phyloP scores from a whole-genome alignment of 192 early-diverging fungal genomes.

The Coemansia sp. region DNA sequence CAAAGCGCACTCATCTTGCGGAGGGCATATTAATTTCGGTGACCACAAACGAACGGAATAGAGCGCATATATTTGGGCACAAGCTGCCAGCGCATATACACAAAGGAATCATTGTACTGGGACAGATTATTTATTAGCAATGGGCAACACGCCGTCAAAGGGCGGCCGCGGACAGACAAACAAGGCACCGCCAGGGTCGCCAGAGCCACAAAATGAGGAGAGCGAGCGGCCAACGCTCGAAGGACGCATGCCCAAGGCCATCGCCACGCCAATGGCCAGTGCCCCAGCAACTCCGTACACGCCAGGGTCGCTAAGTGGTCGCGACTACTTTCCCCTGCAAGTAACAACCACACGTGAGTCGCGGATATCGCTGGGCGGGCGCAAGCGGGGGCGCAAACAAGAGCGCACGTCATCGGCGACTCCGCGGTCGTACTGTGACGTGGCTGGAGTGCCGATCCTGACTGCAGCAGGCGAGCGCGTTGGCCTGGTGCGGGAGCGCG shows the following conservation, averaged over 20 bases:
- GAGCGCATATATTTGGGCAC: not conserved
- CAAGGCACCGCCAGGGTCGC: not conserved
- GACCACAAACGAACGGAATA: not conserved
- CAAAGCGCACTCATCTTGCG: not conserved
- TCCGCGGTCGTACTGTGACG: constrained; percentile 53
- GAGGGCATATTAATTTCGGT: not conserved
- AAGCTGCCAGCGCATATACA: not conserved
- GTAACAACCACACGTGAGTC: constrained; percentile 47
- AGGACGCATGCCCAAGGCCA: constrained; percentile 10
- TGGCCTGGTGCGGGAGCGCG: constrained; percentile 21
- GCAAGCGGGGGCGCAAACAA: not conserved
- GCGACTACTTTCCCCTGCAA: constrained; percentile 51
- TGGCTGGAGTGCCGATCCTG: constrained; percentile 47
- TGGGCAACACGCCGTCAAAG: constrained; percentile 53
- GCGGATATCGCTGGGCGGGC: constrained; percentile 43
- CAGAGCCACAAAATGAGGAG: not conserved
- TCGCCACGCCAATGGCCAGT: constrained; percentile 15
- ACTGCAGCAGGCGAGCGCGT: constrained; percentile 38
- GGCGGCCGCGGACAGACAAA: constrained; percentile 24
- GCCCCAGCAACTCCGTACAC: constrained; percentile 38
- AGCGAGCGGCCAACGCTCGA: constrained; percentile 28
- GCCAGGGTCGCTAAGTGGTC: constrained; percentile 22
- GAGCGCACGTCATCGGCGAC: constrained; percentile 7
- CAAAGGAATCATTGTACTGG: not conserved
- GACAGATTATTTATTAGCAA: not conserved